Conservation (phyloP, 2,329 filamentous ascomycete species). For the Penicillium sp. region DNA sequence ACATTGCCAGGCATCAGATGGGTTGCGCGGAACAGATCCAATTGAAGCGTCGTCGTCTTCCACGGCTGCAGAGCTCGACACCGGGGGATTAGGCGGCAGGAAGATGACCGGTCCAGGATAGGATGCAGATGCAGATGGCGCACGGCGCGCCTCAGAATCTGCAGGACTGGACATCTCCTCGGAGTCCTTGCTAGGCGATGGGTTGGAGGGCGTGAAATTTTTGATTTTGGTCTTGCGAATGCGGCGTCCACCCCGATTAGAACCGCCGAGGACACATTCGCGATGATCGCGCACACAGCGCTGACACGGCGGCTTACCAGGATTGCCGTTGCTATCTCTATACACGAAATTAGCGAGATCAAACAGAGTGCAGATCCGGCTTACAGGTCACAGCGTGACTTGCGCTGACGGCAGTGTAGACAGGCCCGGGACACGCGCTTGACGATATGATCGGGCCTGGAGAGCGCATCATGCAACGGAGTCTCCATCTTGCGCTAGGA, state of each 20-base stretch:
- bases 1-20: conserved; percentile 48
- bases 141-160: conserved; percentile 25
- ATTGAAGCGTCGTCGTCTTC: conserved; percentile 43
- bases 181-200: conserved; percentile 25
- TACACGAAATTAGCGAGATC: conserved; percentile 19
- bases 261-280: conserved; percentile 57
- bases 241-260: conserved; percentile 56
- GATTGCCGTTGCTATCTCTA: conserved; percentile 46
- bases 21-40: conserved; percentile 43
- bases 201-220: conserved; percentile 28
- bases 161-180: conserved; percentile 26
- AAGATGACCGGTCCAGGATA: conserved; percentile 36
- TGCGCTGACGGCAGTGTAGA: conserved; percentile 48
- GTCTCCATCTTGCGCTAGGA: conserved; percentile 16
- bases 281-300: conserved; percentile 55
- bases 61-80: conserved; percentile 24
- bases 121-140: conserved; percentile 16
- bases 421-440: conserved; percentile 49
- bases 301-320: conserved; percentile 52
- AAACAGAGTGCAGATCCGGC: conserved; percentile 24
- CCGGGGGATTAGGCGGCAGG: conserved; percentile 30
- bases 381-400: conserved; percentile 51
- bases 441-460: conserved; percentile 31
- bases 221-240: conserved; percentile 51
- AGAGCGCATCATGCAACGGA: conserved; percentile 8